Evolutionary conservation across 805 yeast species (phyloP).

Genomic region (Wickerhamiella alocasiicola): DNA sequence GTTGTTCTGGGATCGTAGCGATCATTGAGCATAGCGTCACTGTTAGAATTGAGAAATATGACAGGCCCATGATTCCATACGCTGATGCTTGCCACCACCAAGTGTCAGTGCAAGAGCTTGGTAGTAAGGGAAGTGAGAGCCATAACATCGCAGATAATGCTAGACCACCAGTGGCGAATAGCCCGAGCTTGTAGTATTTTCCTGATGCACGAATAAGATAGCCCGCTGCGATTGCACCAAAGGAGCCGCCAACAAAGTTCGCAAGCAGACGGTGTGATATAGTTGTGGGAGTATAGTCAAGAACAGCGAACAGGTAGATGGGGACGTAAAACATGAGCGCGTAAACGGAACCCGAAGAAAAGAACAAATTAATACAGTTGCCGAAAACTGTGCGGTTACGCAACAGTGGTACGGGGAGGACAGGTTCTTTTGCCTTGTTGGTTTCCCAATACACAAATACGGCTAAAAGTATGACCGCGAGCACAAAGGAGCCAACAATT

Average conservation of each 20-base stretch:
- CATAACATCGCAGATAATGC: constrained; percentile 37
- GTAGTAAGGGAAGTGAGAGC: constrained; percentile 27
- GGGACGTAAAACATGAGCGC: constrained; percentile 60
- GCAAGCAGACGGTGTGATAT: constrained; percentile 40
- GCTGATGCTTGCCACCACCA: constrained; percentile 30
- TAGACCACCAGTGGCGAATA: constrained; percentile 33
- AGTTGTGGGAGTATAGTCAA: constrained; percentile 59
- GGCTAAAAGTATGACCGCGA: constrained; percentile 27
- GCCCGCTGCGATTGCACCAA: constrained; percentile 59
- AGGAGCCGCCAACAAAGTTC: constrained; percentile 54
- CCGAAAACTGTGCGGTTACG: constrained; percentile 47
- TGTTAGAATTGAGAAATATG: constrained; percentile 56
- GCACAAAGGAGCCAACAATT: neutral
- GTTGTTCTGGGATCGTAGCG: constrained; percentile 54
- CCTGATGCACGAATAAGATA: constrained; percentile 56
- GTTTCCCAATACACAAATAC: constrained; percentile 42
- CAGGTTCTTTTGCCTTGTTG: constrained; percentile 46
- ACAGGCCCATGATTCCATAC: constrained; percentile 44
- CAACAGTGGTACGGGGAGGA: constrained; percentile 50
- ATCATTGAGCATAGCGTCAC: constrained; percentile 63
- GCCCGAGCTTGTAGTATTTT: constrained; percentile 40
- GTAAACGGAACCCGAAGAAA: constrained; percentile 55
- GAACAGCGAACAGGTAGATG: constrained; percentile 56
- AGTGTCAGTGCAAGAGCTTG: constrained; percentile 47
- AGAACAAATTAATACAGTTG: constrained; percentile 57